Base-by-base conservation (phyloP, 1,139 yeast species). In the Candida mesenterica region DNA sequence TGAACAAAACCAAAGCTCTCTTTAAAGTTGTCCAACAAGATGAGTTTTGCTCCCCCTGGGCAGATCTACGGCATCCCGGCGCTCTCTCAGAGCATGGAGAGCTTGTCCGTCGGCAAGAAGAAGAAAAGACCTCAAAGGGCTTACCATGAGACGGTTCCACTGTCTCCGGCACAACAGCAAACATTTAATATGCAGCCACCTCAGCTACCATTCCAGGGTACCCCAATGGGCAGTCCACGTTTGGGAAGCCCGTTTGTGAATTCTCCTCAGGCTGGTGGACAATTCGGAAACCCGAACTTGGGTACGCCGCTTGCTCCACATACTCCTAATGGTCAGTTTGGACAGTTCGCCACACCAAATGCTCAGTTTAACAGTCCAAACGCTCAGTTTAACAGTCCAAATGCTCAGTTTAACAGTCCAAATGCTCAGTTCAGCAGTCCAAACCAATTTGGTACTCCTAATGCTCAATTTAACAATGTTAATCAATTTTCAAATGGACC, bases 51-150 rank as follows among this genome's bases (percentile, higher is more conserved):
- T 25, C 28, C 28, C 14, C 28, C 28, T 13, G 28, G 28, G 17
- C 28, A 25, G 28, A 17, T 25, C 5, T 25, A 25, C 17, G 28
- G 28, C 7, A 25, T 14, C 17, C 28, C 15, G 4, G 28, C 12
- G 6, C 24, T 32, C 27, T 20, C 31, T 17, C 33, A 32, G 29
- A 30, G 33, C 22, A 12, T 38, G 17, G 32, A 31, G 10, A 20
- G 30, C 7, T 30, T 48, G 28, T 32, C 41, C 4, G 31, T 38
- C 12, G 43, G 39, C 13, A 46, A 44, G 34, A 60, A 54, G 49
- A 67, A 68, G 44, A 73, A 70, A 48, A 55, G 76, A 44, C 55
- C 72, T 4, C 69, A 62, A 7, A 59, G 79, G 42, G 79, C 77
- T 1, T 68, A 57, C 52, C 78, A 73, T 43, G 32, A 30, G 8